Evolutionary conservation across 495 filamentous ascomycete species (phyloP), one percentile per base, ranked within the genome.

Genomic region (Aspergillus sclerotioniger): DNA sequence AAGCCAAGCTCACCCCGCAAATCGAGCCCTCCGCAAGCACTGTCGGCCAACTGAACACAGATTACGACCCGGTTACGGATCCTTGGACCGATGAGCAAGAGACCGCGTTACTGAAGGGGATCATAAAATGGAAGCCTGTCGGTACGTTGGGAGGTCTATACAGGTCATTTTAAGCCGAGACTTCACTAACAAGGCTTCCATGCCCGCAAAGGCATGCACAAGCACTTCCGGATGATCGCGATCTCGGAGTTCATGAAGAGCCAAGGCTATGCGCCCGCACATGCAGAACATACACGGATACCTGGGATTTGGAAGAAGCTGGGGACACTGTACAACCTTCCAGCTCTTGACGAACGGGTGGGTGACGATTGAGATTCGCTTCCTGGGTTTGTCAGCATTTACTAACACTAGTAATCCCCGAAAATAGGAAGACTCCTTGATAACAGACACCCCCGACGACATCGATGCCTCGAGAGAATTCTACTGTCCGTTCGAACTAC

Each of bases 21-120:
- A 76, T 62, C 67, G 80, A 67, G 62, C 68, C 69, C 10, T 69
- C 66, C 35, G 67, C 71, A 21, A 65, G 68, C 48, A 76, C 75
- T 12, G 65, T 73, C 48, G 69, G 60, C 32, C 76, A 75, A 51
- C 63, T 62, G 33, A 71, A 69, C 51, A 57, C 67, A 8, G 72
- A 76, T 28, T 73, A 78, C 59, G 75, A 78, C 58, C 59, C 73
- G 6, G 68, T 87, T 16, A 82, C 82, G 39, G 90, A 95, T 51
- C 84, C 86, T 1, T 98, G 94, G 94, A 96, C 91, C 0, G 91
- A 97, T 68, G 94, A 96, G 62, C 93, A 98, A 67, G 89, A 96
- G 61, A 90, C 90, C 3, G 89, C 87, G 5, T 76, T 98, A 3
- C 90, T 97, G 76, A 97, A 97, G 67, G 90, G 85, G 41, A 82